Conservation (phyloP, 257 asterid species). For the Salvia splendens region DNA sequence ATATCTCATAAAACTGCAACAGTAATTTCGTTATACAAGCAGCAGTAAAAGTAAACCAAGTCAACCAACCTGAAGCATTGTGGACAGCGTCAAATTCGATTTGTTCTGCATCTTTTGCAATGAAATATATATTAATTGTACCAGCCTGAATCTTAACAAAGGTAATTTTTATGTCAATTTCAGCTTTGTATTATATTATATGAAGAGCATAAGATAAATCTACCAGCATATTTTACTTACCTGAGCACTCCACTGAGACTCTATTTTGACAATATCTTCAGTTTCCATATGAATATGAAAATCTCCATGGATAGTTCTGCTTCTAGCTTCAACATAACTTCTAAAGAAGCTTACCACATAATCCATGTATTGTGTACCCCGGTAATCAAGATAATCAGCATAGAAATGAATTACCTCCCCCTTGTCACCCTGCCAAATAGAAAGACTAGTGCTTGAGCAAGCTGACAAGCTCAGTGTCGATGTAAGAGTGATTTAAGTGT, state of each 20-base stretch:
- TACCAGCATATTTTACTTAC: conserved; percentile 42
- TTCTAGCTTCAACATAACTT: conserved; percentile 55
- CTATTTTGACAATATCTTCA: conserved; percentile 63
- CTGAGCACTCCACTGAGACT: conserved; percentile 65
- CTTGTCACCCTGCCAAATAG: conserved; percentile 54
- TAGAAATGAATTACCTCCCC: conserved; percentile 42
- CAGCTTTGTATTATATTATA: conserved; percentile 17
- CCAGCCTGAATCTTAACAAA: conserved; percentile 54
- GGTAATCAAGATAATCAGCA: conserved; percentile 54
- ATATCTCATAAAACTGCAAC: conserved; percentile 25
- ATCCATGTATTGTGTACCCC: conserved; percentile 44
- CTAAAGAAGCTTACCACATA: conserved; percentile 58
- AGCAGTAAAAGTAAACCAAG: conserved; percentile 25
- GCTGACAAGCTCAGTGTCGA: conserved; percentile 24
- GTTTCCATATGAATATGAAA: conserved; percentile 53
- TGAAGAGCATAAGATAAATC: conserved; percentile 26
- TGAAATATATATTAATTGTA: conserved; percentile 43
- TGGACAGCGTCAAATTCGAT: conserved; percentile 33
- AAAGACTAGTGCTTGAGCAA: conserved; percentile 29
- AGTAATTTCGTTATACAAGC: conserved; percentile 10
- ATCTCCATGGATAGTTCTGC: conserved; percentile 37
- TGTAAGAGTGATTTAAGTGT: conserved; percentile 21
- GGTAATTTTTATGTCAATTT: conserved; percentile 29
- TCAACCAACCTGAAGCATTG: conserved; percentile 52
- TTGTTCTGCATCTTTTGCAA: conserved; percentile 40